Percentiles rank a stretch among this genome's conserved stretches.
Conservation (phyloP, 1,284 basidiomycete species). For the Trichosporon sp. region DNA sequence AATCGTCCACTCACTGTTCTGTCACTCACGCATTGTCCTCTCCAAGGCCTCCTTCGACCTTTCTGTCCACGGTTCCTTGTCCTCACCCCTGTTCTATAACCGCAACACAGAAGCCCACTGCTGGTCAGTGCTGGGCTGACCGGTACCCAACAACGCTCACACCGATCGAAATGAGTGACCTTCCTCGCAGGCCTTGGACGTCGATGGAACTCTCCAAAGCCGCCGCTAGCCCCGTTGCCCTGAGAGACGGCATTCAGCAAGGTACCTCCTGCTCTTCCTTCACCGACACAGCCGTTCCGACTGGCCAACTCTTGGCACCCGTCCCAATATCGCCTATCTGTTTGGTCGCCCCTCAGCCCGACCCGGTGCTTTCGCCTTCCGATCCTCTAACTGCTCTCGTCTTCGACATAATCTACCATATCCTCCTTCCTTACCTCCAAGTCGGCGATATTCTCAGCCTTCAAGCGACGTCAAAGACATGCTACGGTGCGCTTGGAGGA, state of each 20-base stretch:
- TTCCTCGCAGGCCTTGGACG: background rate
- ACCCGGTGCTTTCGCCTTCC: background rate
- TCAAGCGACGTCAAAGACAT: background rate
- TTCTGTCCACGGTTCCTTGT: background rate
- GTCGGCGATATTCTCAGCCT: constrained; percentile 5
- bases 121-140: background rate
- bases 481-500: background rate
- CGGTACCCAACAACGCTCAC: background rate
- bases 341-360: too few relatives aligned
- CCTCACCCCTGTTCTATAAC: background rate
- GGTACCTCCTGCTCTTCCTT: background rate
- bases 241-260: background rate
- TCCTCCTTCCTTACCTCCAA: background rate
- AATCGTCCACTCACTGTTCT: background rate
- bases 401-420: constrained; percentile 6
- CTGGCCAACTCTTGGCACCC: background rate
- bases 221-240: background rate
- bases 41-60: background rate
- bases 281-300: background rate
- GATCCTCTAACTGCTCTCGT: constrained; percentile 2
- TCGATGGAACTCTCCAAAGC: background rate
- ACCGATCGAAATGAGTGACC: background rate
- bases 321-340: background rate
- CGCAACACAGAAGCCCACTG: background rate
- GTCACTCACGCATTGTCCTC: background rate